A percentile compares a stretch with the other conserved stretches of the same genome.
Evolutionary conservation across 306 rosid genomes (phyloP).

Genomic region (Prunus salicina): DNA sequence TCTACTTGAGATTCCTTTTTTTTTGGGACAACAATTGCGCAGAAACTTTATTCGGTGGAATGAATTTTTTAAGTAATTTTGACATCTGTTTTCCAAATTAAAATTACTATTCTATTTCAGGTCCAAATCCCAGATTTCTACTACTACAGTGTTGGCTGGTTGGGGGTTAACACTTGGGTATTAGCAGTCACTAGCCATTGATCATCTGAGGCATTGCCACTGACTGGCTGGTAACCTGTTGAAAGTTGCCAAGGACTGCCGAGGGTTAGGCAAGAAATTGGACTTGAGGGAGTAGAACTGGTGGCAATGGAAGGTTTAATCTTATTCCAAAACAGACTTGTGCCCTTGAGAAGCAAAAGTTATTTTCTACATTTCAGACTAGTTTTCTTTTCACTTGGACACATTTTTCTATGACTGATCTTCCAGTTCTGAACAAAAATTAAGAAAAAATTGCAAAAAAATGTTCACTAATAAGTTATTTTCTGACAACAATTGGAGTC

Average conservation of each 20-base stretch:
- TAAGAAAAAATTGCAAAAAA: not conserved
- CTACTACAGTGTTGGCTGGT: not conserved
- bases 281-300: not conserved
- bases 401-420: not conserved
- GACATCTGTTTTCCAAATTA: not conserved
- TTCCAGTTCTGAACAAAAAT: not conserved
- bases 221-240: not conserved
- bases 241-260: not conserved
- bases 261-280: not conserved
- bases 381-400: not conserved
- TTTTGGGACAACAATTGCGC: not conserved
- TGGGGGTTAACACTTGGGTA: not conserved
- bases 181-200: not conserved
- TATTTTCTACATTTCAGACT: not conserved
- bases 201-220: not conserved
- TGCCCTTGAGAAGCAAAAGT: not conserved
- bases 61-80: not conserved
- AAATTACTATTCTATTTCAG: not conserved
- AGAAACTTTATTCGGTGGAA: not conserved
- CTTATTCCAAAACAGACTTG: not conserved
- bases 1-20: not conserved
- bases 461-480: not conserved
- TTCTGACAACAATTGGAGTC: constrained; percentile 1
- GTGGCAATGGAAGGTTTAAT: not conserved
- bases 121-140: not conserved